Conservation (phyloP, 345 rosid genomes). For the Citrus glauca region DNA sequence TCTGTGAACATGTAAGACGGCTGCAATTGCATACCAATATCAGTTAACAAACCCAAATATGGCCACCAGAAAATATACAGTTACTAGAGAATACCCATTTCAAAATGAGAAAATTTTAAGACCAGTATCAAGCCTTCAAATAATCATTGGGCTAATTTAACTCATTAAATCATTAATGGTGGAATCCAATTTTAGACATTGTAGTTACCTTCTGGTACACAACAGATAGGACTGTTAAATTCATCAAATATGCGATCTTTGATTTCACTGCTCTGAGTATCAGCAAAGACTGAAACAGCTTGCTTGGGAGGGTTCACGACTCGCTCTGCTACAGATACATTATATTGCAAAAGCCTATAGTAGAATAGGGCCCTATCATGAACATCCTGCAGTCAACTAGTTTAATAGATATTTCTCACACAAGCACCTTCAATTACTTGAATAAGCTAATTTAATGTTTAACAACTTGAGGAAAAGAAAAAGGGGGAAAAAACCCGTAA, state of each 20-base stretch:
- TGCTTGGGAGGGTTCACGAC: slow-evolving; percentile 96
- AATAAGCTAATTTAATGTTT: not conserved
- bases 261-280: slow-evolving; percentile 93
- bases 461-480: not conserved
- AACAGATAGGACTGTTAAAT: slow-evolving; percentile 90
- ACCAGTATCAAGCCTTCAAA: not conserved
- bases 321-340: slow-evolving; percentile 73
- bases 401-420: slow-evolving; percentile 14
- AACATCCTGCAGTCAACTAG: slow-evolving; percentile 69
- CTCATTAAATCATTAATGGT: not conserved
- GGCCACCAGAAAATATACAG: not conserved
- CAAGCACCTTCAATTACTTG: slow-evolving; percentile 6
- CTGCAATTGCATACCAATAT: slow-evolving; percentile 42
- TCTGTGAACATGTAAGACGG: slow-evolving; percentile 98
- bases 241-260: slow-evolving; percentile 96
- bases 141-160: not conserved
- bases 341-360: slow-evolving; percentile 78
- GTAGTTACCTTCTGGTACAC: slow-evolving; percentile 81
- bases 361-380: slow-evolving; percentile 98
- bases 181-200: slow-evolving; percentile 9
- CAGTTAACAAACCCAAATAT: slow-evolving; percentile 5
- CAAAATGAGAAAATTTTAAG: not conserved
- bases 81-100: not conserved
- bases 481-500: not conserved
- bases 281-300: slow-evolving; percentile 97